Percentiles rank a stretch among this genome's conserved stretches.
Evolutionary conservation across 495 filamentous ascomycete species (phyloP).

Genomic region (Podospora anserina): DNA sequence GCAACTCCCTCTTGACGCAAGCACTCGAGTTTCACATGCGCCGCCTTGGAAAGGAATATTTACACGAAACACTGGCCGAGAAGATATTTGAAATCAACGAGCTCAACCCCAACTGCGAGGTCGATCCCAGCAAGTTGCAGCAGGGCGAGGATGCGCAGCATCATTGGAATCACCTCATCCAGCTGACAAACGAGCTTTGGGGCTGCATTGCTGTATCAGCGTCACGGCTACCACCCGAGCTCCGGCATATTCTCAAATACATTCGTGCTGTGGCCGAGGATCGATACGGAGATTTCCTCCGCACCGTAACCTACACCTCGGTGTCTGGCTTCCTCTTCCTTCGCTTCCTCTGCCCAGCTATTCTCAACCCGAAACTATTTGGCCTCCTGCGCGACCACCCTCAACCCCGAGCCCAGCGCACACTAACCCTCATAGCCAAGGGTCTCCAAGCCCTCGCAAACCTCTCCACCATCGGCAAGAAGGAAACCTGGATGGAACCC

Average conservation of each 20-base stretch:
- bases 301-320: slow-evolving; percentile 90
- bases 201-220: slow-evolving; percentile 71
- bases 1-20: slow-evolving; percentile 93
- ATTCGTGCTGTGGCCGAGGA: slow-evolving; percentile 93
- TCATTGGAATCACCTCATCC: slow-evolving; percentile 79
- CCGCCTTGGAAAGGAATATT: slow-evolving; percentile 85
- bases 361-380: slow-evolving; percentile 95
- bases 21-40: slow-evolving; percentile 94
- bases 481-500: slow-evolving; percentile 98
- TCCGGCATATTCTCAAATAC: slow-evolving; percentile 85
- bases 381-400: slow-evolving; percentile 86
- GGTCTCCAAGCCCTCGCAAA: slow-evolving; percentile 93
- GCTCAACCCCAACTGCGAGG: slow-evolving; percentile 87
- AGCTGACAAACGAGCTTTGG: slow-evolving; percentile 80
- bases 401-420: slow-evolving; percentile 79
- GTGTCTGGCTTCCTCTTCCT: slow-evolving; percentile 96
- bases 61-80: slow-evolving; percentile 83
- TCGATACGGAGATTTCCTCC: slow-evolving; percentile 91
- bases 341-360: slow-evolving; percentile 92
- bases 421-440: slow-evolving; percentile 91
- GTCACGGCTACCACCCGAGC: slow-evolving; percentile 72
- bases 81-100: slow-evolving; percentile 84
- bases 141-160: slow-evolving; percentile 70
- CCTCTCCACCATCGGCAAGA: slow-evolving; percentile 87
- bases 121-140: slow-evolving; percentile 77